Evolutionary conservation across 2,329 filamentous ascomycete genomes (phyloP).

Genomic region (Diplocarpon mali): DNA sequence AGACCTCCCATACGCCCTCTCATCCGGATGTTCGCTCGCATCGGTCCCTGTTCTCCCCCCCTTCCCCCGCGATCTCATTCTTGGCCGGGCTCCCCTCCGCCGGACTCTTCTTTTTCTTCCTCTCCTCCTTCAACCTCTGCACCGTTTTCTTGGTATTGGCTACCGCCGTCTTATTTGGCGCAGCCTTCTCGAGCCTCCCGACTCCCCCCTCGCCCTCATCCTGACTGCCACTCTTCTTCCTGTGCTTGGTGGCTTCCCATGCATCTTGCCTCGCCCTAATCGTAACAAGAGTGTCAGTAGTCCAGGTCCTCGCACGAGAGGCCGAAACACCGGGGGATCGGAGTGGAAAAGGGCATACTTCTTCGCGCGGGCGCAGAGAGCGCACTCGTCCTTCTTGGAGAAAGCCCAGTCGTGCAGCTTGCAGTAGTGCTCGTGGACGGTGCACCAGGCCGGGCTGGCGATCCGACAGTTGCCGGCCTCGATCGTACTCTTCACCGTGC

Average conservation of each 20-base stretch:
- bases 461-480: not conserved
- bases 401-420: conserved; percentile 1
- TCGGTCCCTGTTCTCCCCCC: not conserved
- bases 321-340: too few relatives aligned
- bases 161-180: not conserved
- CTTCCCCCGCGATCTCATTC: not conserved
- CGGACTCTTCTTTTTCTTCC: not conserved
- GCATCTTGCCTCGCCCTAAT: not conserved
- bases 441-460: not conserved
- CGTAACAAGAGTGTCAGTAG: not conserved
- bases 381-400: conserved; percentile 4
- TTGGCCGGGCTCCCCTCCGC: not conserved
- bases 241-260: not conserved
- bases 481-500: not conserved
- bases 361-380: not conserved
- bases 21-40: not conserved
- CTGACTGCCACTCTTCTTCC: not conserved
- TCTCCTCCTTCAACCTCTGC: not conserved
- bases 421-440: not conserved
- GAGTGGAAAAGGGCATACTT: not conserved
- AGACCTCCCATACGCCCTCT: too few relatives aligned
- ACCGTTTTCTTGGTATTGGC: not conserved
- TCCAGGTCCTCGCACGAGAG: not conserved
- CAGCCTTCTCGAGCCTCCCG: not conserved
- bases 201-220: not conserved